Base-by-base conservation (phyloP, 305 asterid species). In the Galium porrigens region DNA sequence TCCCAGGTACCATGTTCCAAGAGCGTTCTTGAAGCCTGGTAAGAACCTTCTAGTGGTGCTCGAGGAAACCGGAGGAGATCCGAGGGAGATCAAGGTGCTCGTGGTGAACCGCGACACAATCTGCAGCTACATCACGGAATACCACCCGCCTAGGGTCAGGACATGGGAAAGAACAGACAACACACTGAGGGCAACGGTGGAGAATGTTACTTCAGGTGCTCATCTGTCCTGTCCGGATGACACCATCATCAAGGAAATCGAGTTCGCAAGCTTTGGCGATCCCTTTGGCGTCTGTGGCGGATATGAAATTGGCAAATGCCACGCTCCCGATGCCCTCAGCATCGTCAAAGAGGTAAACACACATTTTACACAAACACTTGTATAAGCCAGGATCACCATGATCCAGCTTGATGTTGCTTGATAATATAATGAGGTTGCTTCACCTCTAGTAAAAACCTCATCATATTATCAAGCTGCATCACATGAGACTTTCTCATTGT, bases 51-150 rank as follows among this genome's bases (percentile, higher is more conserved):
- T 91, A 33, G 87, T 85, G 20, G 78, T 89, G 32, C 84, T 88
- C 0, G 96, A 91, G 70, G 96, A 91, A 76, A 75, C 80, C 0
- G 98, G 96, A 33, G 98, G 98, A 22, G 70, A 78, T 18, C 92
- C 91, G 0, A 67, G 48, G 2, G 74, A 66, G 11, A 83, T 91
- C 11, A 78, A 78, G 20, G 51, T 89, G 17, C 20, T 63, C 49
- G 79, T 80, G 0, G 95, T 91, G 30, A 87, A 91, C 57, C 68
- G 98, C 20, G 87, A 91, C 75, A 91, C 89, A 0, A 85, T 91
- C 9, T 91, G 98, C 67, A 86, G 90, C 54, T 65, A 74, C 6
- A 73, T 91, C 7, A 70, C 84, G 0, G 96, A 91, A 41, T 74
- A 63, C 58, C 78, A 79, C 36, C 90, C 90, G 1, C 87, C 89